These are phyloP conservation scores for Phlyctochytrium bullatum DNA, from an alignment of 192 early-diverging fungal genomes.

Conservation along the genomic window DNA sequence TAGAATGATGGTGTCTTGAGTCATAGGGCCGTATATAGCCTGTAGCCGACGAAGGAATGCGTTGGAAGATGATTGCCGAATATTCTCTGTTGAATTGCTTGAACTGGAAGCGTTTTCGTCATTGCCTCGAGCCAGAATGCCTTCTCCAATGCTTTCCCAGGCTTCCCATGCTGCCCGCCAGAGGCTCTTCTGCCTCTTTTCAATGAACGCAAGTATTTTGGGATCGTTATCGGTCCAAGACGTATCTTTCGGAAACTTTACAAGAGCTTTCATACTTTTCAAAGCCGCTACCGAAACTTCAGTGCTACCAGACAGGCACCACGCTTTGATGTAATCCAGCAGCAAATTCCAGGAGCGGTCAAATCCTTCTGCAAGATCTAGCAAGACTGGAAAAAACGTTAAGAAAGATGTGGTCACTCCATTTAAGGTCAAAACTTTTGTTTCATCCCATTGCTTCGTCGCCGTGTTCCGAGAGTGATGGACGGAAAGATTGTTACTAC, in stretches of 20 bases:
- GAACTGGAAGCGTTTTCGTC: conserved; percentile 9
- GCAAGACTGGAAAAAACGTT: conserved; percentile 62
- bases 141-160: conserved; percentile 74
- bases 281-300: conserved; percentile 77
- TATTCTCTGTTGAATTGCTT: not conserved
- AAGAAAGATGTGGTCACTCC: conserved; percentile 69
- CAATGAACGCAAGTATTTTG: conserved; percentile 19
- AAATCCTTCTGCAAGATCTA: conserved; percentile 59
- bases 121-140: conserved; percentile 46
- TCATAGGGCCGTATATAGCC: conserved; percentile 51
- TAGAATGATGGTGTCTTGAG: conserved; percentile 70
- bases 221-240: conserved; percentile 15
- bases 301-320: conserved; percentile 61
- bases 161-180: conserved; percentile 64
- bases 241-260: conserved; percentile 43
- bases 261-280: conserved; percentile 65
- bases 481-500: conserved; percentile 7
- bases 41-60: conserved; percentile 21
- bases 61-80: conserved; percentile 16
- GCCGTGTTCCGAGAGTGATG: conserved; percentile 61
- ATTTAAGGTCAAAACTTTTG: conserved; percentile 69
- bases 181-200: conserved; percentile 35
- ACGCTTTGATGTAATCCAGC: conserved; percentile 70
- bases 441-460: conserved; percentile 88
- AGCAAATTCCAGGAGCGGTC: conserved; percentile 67